Percentiles rank a stretch among this genome's conserved stretches.
Conservation (phyloP, 2,329 filamentous ascomycete genomes). For the Malbranchea cinnamomea region DNA sequence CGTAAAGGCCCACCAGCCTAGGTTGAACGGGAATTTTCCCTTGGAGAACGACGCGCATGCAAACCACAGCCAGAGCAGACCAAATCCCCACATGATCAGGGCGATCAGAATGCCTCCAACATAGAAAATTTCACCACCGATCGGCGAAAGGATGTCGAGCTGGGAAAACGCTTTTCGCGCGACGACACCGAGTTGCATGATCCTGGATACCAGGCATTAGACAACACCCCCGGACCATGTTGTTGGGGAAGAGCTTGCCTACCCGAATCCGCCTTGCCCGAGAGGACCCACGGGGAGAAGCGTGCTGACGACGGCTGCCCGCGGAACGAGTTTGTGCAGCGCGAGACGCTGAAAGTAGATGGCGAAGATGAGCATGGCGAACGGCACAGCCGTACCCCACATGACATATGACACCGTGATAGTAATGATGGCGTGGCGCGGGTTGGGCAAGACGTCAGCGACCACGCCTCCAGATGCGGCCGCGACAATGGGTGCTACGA, state of each 20-base stretch:
- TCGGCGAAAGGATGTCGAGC: conserved; percentile 19
- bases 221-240: conserved; percentile 16
- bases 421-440: conserved; percentile 43
- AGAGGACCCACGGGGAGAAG: conserved; percentile 54
- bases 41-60: conserved; percentile 33
- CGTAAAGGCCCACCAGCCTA: conserved; percentile 46
- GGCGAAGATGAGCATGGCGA: conserved; percentile 48
- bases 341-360: conserved; percentile 57
- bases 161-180: conserved; percentile 28
- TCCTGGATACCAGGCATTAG: conserved; percentile 13
- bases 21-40: conserved; percentile 39
- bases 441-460: conserved; percentile 42
- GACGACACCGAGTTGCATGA: conserved; percentile 36
- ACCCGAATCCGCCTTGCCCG: conserved; percentile 48
- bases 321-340: conserved; percentile 49
- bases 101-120: conserved; percentile 40
- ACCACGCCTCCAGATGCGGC: conserved; percentile 50
- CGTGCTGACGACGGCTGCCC: conserved; percentile 52
- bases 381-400: conserved; percentile 48
- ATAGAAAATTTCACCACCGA: conserved; percentile 42
- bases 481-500: conserved; percentile 51
- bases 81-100: conserved; percentile 43
- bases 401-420: conserved; percentile 51
- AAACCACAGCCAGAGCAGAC: conserved; percentile 39
- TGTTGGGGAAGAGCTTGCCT: conserved; percentile 9